phyloP scores from a whole-genome alignment of 2,329 filamentous ascomycete genomes.

The Calonectria honghensis region DNA sequence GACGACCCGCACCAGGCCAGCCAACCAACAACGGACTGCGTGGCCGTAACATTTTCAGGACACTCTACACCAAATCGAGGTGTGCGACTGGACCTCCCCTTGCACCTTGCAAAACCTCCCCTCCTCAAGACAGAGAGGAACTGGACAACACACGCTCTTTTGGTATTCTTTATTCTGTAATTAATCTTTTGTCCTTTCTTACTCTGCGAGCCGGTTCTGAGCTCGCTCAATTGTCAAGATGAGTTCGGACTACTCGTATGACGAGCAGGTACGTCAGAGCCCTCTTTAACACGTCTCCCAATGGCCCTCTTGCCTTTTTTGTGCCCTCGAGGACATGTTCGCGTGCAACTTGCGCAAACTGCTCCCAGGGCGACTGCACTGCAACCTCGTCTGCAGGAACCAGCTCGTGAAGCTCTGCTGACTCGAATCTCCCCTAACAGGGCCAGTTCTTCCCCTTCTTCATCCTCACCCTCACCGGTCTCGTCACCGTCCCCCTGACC shows the following conservation, averaged over 20 bases:
- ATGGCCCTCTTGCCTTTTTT: neutral
- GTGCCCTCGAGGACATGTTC: conserved; percentile 19
- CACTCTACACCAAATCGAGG: conserved; percentile 47
- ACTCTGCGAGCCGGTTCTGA: conserved; percentile 57
- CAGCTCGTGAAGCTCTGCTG: neutral
- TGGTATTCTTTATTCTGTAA: conserved; percentile 43
- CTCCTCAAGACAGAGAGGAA: conserved; percentile 29
- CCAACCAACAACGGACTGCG: conserved; percentile 53
- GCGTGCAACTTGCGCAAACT: conserved; percentile 27
- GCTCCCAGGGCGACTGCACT: neutral
- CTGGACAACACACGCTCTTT: conserved; percentile 32
- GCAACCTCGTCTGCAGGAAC: neutral
- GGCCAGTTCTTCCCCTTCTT: conserved; percentile 99
- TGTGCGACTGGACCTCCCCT: conserved; percentile 29
- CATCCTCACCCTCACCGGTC: conserved; percentile 90
- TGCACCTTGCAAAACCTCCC: conserved; percentile 34
- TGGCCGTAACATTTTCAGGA: conserved; percentile 57
- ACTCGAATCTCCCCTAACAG: conserved; percentile 62
- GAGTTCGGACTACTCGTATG: conserved; percentile 98
- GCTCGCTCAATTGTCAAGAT: conserved; percentile 74
- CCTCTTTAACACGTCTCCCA: conserved; percentile 22
- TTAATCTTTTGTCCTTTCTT: conserved; percentile 35
- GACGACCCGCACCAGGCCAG: conserved; percentile 52
- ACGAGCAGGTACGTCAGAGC: conserved; percentile 81
- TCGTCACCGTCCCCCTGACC: conserved; percentile 92